A percentile compares a stretch with the other conserved stretches of the same genome.
phyloP scores from a whole-genome alignment of 179 eudicot species.

The Silene coronaria region DNA sequence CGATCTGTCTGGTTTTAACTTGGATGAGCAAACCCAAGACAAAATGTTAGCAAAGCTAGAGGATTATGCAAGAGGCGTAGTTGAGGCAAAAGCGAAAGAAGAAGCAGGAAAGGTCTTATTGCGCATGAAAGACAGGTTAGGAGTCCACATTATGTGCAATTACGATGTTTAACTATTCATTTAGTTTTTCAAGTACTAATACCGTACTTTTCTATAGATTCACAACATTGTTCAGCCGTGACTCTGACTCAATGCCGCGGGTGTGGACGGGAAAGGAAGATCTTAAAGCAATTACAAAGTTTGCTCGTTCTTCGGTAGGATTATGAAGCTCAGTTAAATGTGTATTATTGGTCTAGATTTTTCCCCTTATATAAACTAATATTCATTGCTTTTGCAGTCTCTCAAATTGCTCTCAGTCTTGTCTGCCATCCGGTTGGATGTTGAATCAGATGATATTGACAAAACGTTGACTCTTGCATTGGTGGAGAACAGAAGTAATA shows the following conservation, averaged over 20 bases:
- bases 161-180: neutral
- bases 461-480: constrained; percentile 61
- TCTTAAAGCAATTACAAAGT: constrained; percentile 71
- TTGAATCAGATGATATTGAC: constrained; percentile 64
- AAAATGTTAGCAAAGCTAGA: constrained; percentile 59
- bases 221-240: constrained; percentile 60
- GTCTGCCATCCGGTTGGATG: constrained; percentile 87
- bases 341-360: neutral
- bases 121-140: constrained; percentile 92
- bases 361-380: neutral
- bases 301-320: constrained; percentile 83
- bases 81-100: constrained; percentile 82
- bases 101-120: constrained; percentile 80
- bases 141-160: constrained; percentile 4
- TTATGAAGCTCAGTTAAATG: neutral
- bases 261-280: constrained; percentile 98
- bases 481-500: constrained; percentile 42
- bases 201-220: constrained; percentile 6
- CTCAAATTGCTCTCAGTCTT: constrained; percentile 69
- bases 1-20: constrained; percentile 74
- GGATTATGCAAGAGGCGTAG: constrained; percentile 63
- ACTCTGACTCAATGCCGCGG: constrained; percentile 92
- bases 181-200: constrained; percentile 16
- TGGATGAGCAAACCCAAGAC: constrained; percentile 58
- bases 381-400: constrained; percentile 30